A percentile compares a stretch with the other conserved stretches of the same genome.
phyloP scores from a whole-genome alignment of 2,329 filamentous ascomycete genomes.

The Alternaria conjuncta region DNA sequence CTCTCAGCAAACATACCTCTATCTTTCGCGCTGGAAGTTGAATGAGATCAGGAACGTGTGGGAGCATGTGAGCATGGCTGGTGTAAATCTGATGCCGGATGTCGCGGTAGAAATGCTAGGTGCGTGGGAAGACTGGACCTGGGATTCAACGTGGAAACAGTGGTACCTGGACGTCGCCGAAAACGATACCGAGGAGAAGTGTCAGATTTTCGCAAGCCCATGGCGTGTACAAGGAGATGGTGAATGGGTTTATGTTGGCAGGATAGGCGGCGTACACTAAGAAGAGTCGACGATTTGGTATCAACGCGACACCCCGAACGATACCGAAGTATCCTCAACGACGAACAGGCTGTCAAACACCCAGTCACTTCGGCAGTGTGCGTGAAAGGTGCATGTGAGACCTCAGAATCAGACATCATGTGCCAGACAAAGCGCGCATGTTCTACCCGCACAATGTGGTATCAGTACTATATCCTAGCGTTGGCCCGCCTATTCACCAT shows the following conservation, averaged over 20 bases:
- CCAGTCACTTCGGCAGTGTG: not conserved
- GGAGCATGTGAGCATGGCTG: slow-evolving; percentile 15
- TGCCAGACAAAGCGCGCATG: not conserved
- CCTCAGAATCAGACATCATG: not conserved
- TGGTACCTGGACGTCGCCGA: slow-evolving; percentile 21
- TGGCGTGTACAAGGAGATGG: slow-evolving; percentile 15
- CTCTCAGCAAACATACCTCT: slow-evolving; percentile 7
- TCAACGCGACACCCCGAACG: not conserved
- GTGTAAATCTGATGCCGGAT: slow-evolving; percentile 8
- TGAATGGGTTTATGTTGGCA: slow-evolving; percentile 22
- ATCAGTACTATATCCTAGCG: not conserved
- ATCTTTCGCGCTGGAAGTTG: slow-evolving; percentile 18
- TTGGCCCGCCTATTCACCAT: not conserved
- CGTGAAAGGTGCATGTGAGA: not conserved
- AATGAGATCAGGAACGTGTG: slow-evolving; percentile 14
- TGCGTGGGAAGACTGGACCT: slow-evolving; percentile 29
- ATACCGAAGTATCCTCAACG: not conserved
- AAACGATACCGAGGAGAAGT: not conserved
- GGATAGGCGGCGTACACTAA: not conserved
- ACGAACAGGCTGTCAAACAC: not conserved
- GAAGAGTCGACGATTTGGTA: not conserved
- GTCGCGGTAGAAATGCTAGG: slow-evolving; percentile 14
- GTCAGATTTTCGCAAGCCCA: slow-evolving; percentile 17
- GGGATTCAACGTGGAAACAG: slow-evolving; percentile 19
- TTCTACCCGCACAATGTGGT: not conserved